Conservation (phyloP, 306 rosid species). For the Dalbergia cochinchinensis region DNA sequence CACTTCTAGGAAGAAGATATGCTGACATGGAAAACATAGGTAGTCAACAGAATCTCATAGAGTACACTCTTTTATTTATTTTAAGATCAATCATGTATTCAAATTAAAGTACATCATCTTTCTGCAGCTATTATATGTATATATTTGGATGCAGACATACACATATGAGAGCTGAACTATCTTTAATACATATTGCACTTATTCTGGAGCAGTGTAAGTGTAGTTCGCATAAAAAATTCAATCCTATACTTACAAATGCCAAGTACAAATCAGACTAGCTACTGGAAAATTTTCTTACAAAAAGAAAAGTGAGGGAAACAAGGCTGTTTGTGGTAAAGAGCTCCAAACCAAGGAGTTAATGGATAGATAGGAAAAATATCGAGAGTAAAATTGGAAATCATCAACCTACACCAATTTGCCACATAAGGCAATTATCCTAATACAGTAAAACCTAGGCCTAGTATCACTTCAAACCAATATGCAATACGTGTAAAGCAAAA, state of each 20-base stretch:
- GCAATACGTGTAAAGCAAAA: conserved; percentile 1
- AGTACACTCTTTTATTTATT: too few species aligned
- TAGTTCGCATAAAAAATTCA: conserved; percentile 26
- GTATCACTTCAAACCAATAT: conserved; percentile 10
- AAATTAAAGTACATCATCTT: conserved; percentile 26
- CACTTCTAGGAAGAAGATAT: conserved; percentile 31
- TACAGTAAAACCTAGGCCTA: conserved; percentile 17
- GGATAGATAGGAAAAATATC: conserved; percentile 8
- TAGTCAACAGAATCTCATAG: conserved; percentile 24
- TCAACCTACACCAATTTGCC: conserved; percentile 17
- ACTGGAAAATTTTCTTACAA: conserved; percentile 19
- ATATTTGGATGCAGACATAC: not conserved
- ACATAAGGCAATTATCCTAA: conserved; percentile 31
- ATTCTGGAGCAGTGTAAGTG: conserved; percentile 35
- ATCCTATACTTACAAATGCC: conserved; percentile 29
- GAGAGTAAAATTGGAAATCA: conserved; percentile 29
- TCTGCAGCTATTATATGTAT: conserved; percentile 12
- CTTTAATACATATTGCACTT: conserved; percentile 12
- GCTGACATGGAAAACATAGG: conserved; percentile 31
- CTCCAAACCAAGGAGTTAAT: conserved; percentile 12
- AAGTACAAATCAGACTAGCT: conserved; percentile 17
- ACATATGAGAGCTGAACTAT: not conserved
- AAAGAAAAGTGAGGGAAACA: conserved; percentile 5
- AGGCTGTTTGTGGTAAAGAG: conserved; percentile 7
- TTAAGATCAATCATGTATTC: not conserved